phyloP scores from a whole-genome alignment of 2,329 filamentous ascomycete genomes.

The Paecilomyces dactylethromorphus region DNA sequence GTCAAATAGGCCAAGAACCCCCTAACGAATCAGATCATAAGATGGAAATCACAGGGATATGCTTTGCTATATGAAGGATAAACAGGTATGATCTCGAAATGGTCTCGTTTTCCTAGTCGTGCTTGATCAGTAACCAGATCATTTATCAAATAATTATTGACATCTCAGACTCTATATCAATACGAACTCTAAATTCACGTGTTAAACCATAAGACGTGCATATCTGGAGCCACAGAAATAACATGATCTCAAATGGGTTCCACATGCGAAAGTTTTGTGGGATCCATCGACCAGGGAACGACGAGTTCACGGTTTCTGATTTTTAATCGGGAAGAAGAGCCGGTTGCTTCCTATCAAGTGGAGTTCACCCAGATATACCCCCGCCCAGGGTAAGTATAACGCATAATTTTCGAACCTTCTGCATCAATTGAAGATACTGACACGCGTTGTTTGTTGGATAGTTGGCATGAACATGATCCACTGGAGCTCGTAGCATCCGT shows the following conservation, averaged over 20 bases:
- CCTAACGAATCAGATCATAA: background rate
- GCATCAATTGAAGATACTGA: background rate
- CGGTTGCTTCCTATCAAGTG: conserved; percentile 75
- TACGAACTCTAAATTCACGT: background rate
- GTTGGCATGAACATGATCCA: conserved; percentile 86
- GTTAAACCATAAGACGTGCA: background rate
- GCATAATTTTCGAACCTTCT: too few relatives aligned
- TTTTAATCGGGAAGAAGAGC: conserved; percentile 71
- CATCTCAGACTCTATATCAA: background rate
- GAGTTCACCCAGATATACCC: conserved; percentile 82
- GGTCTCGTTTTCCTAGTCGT: background rate
- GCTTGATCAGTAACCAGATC: background rate
- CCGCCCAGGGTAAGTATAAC: conserved; percentile 63
- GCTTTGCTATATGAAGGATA: background rate
- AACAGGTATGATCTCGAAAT: background rate
- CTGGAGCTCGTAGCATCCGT: conserved; percentile 67
- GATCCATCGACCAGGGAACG: conserved; percentile 84
- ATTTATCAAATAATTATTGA: background rate
- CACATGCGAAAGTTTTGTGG: conserved; percentile 53
- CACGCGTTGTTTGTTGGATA: conserved; percentile 23
- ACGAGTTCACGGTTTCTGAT: conserved; percentile 85
- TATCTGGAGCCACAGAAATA: background rate
- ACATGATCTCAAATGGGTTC: background rate
- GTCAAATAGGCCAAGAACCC: background rate
- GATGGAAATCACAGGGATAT: background rate